Evolutionary conservation across 2,329 filamentous ascomycete species (phyloP).

Genomic region (Microdochium trichocladiopsis): DNA sequence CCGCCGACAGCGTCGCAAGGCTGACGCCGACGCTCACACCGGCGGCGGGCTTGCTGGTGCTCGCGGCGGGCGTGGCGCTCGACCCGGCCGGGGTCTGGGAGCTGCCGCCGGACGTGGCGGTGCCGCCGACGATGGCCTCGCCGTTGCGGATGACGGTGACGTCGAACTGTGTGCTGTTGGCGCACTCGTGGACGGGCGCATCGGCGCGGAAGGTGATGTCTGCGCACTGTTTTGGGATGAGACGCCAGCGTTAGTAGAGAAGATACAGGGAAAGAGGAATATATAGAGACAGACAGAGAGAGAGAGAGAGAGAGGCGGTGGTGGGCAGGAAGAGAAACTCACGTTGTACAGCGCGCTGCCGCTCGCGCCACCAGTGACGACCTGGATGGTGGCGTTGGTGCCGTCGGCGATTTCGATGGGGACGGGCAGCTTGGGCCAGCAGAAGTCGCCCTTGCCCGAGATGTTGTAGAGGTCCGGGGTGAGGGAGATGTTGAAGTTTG

Average conservation of each 20-base stretch:
- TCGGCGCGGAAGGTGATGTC: constrained; percentile 60
- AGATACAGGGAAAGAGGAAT: too few species aligned
- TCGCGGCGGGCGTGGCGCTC: constrained; percentile 1
- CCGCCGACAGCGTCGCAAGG: constrained; percentile 20
- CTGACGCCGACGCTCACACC: constrained; percentile 9
- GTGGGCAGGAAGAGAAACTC: constrained; percentile 15
- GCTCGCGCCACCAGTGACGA: constrained; percentile 54
- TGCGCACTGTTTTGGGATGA: constrained; percentile 58
- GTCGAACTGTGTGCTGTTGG: constrained; percentile 40
- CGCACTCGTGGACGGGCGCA: constrained; percentile 44
- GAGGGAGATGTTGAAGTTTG: constrained; percentile 64
- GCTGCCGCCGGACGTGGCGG: background rate
- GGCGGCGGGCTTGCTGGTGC: constrained; percentile 10
- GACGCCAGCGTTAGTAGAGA: too few species aligned
- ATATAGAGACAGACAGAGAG: too few species aligned
- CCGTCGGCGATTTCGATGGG: constrained; percentile 50
- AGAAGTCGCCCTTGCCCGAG: constrained; percentile 58
- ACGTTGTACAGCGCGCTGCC: constrained; percentile 62
- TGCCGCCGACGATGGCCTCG: constrained; percentile 21
- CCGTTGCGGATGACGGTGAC: constrained; percentile 25
- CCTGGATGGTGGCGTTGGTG: constrained; percentile 58
- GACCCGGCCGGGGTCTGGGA: background rate
- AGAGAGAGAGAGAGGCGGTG: too few species aligned
- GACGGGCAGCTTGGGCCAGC: constrained; percentile 51
- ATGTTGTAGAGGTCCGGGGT: constrained; percentile 51